These are phyloP conservation scores for Niebla homalea DNA, from an alignment of 495 filamentous ascomycete species.

Conservation along the genomic window DNA sequence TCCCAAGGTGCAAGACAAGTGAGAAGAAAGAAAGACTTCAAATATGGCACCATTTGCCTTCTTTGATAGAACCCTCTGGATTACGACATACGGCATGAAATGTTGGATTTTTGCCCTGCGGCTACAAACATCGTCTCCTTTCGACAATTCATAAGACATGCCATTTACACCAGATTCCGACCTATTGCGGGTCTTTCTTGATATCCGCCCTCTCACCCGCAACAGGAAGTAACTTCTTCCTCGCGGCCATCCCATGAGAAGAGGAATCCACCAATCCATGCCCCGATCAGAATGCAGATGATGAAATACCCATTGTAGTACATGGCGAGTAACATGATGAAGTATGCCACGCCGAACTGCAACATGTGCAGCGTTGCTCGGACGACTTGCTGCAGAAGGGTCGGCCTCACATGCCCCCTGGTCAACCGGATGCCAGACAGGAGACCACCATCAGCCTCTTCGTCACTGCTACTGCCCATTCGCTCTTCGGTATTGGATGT, in stretches of 20 bases:
- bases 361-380: constrained; percentile 49
- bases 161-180: too few relatives aligned
- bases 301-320: constrained; percentile 42
- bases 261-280: constrained; percentile 6
- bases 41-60: too few relatives aligned
- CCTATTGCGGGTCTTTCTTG: too few relatives aligned
- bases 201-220: too few relatives aligned
- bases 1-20: too few relatives aligned
- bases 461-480: neutral
- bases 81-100: too few relatives aligned
- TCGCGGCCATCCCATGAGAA: constrained; percentile 6
- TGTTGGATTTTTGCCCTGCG: too few relatives aligned
- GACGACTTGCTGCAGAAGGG: constrained; percentile 38
- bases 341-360: constrained; percentile 58
- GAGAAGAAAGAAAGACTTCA: too few relatives aligned
- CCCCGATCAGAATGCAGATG: constrained; percentile 6
- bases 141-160: too few relatives aligned
- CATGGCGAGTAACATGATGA: constrained; percentile 58
- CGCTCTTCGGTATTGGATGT: neutral
- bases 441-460: neutral
- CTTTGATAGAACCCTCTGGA: too few relatives aligned
- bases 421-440: neutral
- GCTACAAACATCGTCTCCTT: too few relatives aligned
- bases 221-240: too few relatives aligned
- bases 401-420: neutral